A percentile compares a stretch with the other conserved stretches of the same genome.
Conservation (phyloP, 345 rosid species). For the Salix exigua region DNA sequence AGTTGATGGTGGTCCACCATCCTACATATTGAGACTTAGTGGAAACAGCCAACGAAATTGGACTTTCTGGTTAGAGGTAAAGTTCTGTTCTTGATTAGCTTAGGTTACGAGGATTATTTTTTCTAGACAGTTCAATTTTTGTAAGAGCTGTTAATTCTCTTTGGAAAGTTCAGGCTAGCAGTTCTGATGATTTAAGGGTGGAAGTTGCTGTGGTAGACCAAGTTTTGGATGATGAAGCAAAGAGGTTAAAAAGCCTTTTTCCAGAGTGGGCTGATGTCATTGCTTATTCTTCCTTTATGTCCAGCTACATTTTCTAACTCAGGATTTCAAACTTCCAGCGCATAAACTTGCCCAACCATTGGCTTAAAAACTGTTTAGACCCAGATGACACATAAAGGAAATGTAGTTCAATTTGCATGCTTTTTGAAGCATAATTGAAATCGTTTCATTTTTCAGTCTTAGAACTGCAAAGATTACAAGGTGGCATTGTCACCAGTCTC, state of each 20-base stretch:
- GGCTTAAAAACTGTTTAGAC: neutral
- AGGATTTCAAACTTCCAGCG: neutral
- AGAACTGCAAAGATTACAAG: neutral
- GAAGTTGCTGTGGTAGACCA: conserved; percentile 87
- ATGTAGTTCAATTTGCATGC: no score
- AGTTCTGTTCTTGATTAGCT: neutral
- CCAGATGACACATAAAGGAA: neutral
- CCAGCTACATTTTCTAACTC: conserved; percentile 58
- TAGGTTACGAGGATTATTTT: neutral
- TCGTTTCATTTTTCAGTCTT: no score
- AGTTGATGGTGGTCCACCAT: conserved; percentile 64
- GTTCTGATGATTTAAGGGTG: conserved; percentile 49
- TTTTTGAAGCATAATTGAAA: no score
- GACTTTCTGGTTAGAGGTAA: conserved; percentile 93
- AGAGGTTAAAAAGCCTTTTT: conserved; percentile 60
- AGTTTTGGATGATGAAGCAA: conserved; percentile 49
- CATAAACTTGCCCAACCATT: neutral
- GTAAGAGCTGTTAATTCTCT: neutral
- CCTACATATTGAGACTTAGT: conserved; percentile 78
- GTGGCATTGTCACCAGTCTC: neutral
- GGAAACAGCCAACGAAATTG: conserved; percentile 68
- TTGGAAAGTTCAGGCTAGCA: conserved; percentile 45
- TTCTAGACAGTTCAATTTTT: neutral
- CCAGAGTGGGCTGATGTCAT: conserved; percentile 83
- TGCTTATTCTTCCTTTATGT: conserved; percentile 66